These are phyloP conservation scores for Mrakia gelida DNA, from an alignment of 768 basidiomycete genomes.

Conservation along the genomic window DNA sequence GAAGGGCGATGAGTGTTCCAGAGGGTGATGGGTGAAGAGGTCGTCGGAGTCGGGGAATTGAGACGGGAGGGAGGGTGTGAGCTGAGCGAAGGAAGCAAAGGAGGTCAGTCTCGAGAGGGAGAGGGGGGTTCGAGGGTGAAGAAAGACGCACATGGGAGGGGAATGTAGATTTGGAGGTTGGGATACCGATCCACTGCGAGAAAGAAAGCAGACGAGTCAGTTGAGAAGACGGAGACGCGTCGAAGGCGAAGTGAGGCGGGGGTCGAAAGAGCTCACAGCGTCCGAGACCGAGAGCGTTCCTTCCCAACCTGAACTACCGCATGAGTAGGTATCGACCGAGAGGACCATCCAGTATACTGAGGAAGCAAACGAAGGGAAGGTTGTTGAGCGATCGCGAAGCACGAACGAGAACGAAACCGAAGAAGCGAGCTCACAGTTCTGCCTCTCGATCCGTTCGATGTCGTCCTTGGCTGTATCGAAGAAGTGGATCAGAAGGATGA, in stretches of 20 bases:
- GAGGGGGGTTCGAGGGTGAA: neutral
- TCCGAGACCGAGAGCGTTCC: neutral
- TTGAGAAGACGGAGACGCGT: neutral
- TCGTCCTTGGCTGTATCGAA: neutral
- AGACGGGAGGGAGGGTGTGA: neutral
- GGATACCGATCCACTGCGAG: neutral
- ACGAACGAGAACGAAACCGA: neutral
- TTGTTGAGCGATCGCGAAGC: neutral
- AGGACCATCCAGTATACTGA: neutral
- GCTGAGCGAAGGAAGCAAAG: neutral
- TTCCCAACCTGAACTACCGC: neutral
- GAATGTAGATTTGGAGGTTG: neutral
- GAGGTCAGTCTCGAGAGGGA: neutral
- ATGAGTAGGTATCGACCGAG: neutral
- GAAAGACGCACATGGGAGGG: neutral
- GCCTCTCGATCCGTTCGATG: neutral
- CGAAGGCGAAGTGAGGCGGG: too few relatives aligned
- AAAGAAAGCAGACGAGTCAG: neutral
- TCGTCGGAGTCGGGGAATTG: conserved; percentile 3
- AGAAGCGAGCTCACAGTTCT: neutral
- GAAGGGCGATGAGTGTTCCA: neutral
- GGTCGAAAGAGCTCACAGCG: neutral
- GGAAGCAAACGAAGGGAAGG: neutral
- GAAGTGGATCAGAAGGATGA: neutral
- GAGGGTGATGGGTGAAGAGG: neutral